Conservation (phyloP, 371 early-diverging fungal species). For the Mortierella sp. region DNA sequence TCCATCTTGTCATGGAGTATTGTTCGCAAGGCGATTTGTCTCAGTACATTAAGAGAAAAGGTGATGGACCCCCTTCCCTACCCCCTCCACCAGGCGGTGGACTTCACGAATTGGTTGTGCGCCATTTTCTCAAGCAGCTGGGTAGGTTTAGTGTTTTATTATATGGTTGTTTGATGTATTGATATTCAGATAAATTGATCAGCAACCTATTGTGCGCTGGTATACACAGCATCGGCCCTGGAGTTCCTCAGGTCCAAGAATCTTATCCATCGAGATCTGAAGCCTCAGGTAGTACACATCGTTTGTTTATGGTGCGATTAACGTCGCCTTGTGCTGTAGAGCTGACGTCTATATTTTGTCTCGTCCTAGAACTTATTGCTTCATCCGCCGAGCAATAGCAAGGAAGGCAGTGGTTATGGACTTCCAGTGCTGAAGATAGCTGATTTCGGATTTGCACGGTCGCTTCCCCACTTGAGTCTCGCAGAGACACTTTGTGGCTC, state of each 20-base stretch:
- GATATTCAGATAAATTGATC: background rate
- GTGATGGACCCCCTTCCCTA: constrained; percentile 57
- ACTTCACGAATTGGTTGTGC: constrained; percentile 79
- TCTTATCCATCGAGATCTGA: constrained; percentile 97
- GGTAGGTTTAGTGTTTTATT: constrained; percentile 59
- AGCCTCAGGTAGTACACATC: constrained; percentile 82
- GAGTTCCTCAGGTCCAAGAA: constrained; percentile 85
- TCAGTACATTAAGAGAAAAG: constrained; percentile 81
- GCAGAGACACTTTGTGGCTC: constrained; percentile 97
- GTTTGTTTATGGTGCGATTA: background rate
- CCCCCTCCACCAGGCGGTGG: constrained; percentile 72
- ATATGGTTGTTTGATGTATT: background rate
- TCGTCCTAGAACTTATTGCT: constrained; percentile 78
- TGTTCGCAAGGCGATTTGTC: constrained; percentile 94
- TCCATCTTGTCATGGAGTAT: constrained; percentile 95
- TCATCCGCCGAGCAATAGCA: constrained; percentile 60
- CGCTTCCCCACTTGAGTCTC: constrained; percentile 81
- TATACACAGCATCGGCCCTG: constrained; percentile 73
- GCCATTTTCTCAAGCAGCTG: constrained; percentile 88
- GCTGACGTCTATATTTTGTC: background rate
- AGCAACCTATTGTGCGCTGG: constrained; percentile 9
- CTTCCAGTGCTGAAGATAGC: constrained; percentile 90
- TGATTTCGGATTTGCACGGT: constrained; percentile 97
- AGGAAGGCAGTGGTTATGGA: constrained; percentile 54
- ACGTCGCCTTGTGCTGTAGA: no score